Percentiles rank a stretch among this genome's conserved stretches.
phyloP scores from a whole-genome alignment of 1,284 basidiomycete species.

The Pseudomicrostroma phylloplanum region DNA sequence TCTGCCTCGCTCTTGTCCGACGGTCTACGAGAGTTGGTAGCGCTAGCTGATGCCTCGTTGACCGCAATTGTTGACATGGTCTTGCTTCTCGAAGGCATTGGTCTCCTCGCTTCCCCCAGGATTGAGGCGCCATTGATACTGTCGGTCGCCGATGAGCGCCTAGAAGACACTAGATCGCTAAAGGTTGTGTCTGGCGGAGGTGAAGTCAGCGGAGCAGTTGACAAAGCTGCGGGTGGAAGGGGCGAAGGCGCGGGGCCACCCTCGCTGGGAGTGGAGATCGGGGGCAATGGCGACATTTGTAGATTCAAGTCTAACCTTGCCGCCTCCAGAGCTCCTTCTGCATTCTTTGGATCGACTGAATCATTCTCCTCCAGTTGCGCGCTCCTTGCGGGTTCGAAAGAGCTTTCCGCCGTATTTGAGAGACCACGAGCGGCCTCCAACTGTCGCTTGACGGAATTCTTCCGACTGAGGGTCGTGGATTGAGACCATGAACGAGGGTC shows the following conservation, averaged over 20 bases:
- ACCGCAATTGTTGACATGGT: conserved; percentile 3
- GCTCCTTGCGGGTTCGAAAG: neutral
- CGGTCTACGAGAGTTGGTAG: too few relatives aligned
- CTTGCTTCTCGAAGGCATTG: neutral
- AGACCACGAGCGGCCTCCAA: neutral
- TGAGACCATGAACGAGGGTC: neutral
- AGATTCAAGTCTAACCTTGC: too few relatives aligned
- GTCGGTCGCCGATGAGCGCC: too few relatives aligned
- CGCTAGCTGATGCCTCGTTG: neutral
- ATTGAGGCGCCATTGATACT: neutral
- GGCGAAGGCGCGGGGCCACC: too few relatives aligned
- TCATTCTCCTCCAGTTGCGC: neutral
- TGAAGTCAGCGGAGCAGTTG: too few relatives aligned
- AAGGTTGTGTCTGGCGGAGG: too few relatives aligned
- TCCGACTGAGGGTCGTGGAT: neutral
- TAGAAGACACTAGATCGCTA: too few relatives aligned
- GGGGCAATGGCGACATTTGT: too few relatives aligned
- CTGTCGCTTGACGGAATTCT: neutral
- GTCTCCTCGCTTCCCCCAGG: neutral
- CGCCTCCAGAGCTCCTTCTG: too few relatives aligned
- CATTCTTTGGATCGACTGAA: neutral
- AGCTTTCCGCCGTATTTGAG: neutral
- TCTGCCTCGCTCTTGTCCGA: too few relatives aligned
- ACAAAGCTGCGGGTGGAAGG: too few relatives aligned
- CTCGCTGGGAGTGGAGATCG: too few relatives aligned